These are phyloP conservation scores for Globisporangium acanthophoron DNA, from an alignment of 352 stramenopile genomes.

Conservation along the genomic window DNA sequence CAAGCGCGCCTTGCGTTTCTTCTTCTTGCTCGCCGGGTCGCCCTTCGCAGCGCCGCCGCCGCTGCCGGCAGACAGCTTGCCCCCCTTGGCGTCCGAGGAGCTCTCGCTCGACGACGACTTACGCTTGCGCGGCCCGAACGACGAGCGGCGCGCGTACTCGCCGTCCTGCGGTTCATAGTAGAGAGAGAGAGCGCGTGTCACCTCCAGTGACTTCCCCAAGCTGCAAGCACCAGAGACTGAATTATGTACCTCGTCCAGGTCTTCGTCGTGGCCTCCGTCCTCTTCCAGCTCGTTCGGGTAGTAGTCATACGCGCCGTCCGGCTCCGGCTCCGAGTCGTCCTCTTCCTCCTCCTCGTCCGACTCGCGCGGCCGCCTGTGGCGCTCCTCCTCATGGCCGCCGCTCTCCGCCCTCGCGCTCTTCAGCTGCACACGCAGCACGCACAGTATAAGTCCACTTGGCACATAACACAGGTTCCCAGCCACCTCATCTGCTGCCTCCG, in stretches of 20 bases:
- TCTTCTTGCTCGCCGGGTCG: constrained; percentile 24
- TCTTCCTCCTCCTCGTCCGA: neutral
- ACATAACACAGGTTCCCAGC: too few species aligned
- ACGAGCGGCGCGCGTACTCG: neutral
- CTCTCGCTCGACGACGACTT: constrained; percentile 13
- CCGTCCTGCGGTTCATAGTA: neutral
- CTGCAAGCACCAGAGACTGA: neutral
- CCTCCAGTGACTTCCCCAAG: too few species aligned
- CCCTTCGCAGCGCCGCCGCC: neutral
- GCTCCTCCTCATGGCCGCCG: too few species aligned
- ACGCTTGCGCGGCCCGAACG: constrained; percentile 12
- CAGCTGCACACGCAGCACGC: neutral
- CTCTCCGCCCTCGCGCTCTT: neutral
- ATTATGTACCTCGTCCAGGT: constrained; percentile 11
- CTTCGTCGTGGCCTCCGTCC: constrained; percentile 11
- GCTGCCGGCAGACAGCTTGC: neutral
- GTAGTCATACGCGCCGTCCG: constrained; percentile 10
- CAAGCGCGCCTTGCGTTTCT: constrained; percentile 60
- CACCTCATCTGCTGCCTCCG: too few species aligned
- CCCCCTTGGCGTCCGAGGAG: neutral
- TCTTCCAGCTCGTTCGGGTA: constrained; percentile 14
- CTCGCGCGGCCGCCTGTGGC: too few species aligned
- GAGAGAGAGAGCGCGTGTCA: neutral
- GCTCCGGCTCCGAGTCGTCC: constrained; percentile 1
- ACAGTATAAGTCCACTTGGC: too few species aligned